phyloP scores from a whole-genome alignment of 306 rosid species.

The Gastrolobium bilobum region DNA sequence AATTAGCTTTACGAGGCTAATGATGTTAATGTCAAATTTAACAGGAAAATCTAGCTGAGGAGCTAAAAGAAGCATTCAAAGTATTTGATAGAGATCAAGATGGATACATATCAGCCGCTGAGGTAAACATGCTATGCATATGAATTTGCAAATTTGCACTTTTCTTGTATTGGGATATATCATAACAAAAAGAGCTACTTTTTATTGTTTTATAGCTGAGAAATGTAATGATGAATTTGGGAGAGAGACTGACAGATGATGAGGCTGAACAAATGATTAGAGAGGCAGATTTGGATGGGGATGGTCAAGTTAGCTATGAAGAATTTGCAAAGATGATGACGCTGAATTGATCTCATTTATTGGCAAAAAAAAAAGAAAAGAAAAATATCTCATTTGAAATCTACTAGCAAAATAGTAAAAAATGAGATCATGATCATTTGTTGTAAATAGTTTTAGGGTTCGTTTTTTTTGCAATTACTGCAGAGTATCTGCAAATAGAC shows the following conservation, averaged over 20 bases:
- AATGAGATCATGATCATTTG: not conserved
- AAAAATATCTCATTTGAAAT: too few species aligned
- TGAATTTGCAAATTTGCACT: not conserved
- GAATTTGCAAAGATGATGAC: constrained; percentile 74
- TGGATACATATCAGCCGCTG: constrained; percentile 80
- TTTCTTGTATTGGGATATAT: not conserved
- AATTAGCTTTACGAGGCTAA: not conserved
- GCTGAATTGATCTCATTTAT: constrained; percentile 34
- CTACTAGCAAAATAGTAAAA: not conserved
- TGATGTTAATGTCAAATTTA: constrained; percentile 12
- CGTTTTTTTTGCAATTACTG: too few species aligned
- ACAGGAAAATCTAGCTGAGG: constrained; percentile 64
- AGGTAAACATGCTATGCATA: constrained; percentile 52
- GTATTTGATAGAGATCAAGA: constrained; percentile 86
- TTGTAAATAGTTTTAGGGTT: not conserved
- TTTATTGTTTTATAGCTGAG: constrained; percentile 53
- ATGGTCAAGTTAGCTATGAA: constrained; percentile 78
- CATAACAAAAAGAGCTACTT: not conserved
- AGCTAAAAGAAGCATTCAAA: constrained; percentile 85
- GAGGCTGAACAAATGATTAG: constrained; percentile 80
- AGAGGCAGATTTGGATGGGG: constrained; percentile 88
- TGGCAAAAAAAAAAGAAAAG: too few species aligned
- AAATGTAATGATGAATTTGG: constrained; percentile 74
- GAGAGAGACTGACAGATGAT: constrained; percentile 75
- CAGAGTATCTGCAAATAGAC: too few species aligned